Evolutionary conservation across 2,329 filamentous ascomycete species (phyloP).

Genomic region (Cladophialophora chaetospira): DNA sequence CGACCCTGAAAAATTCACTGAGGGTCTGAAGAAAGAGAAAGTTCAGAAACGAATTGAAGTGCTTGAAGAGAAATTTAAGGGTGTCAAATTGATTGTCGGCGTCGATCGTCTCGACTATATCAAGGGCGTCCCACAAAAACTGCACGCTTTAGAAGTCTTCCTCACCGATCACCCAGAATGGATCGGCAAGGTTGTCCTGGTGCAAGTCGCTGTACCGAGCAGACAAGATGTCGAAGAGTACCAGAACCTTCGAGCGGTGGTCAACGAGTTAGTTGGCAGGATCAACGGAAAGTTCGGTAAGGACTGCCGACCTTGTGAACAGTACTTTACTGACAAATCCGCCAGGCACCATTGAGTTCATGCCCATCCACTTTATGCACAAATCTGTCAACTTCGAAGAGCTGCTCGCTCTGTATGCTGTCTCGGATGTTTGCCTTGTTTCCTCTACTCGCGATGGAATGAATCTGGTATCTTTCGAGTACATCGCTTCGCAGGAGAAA

Average conservation of each 20-base stretch:
- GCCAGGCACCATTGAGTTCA: slow-evolving; percentile 86
- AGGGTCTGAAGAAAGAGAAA: slow-evolving; percentile 80
- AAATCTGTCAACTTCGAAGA: slow-evolving; percentile 95
- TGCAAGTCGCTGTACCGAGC: slow-evolving; percentile 93
- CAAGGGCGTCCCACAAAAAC: slow-evolving; percentile 96
- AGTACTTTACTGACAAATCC: slow-evolving; percentile 21
- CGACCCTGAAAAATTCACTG: slow-evolving; percentile 92
- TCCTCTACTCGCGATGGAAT: slow-evolving; percentile 97
- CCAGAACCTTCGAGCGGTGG: slow-evolving; percentile 89
- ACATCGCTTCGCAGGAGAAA: slow-evolving; percentile 89
- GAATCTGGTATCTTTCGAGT: slow-evolving; percentile 98
- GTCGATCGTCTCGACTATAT: slow-evolving; percentile 98
- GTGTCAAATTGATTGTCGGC: slow-evolving; percentile 93
- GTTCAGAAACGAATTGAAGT: slow-evolving; percentile 85
- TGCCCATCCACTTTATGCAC: slow-evolving; percentile 98
- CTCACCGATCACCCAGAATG: slow-evolving; percentile 95
- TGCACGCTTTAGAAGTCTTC: slow-evolving; percentile 95
- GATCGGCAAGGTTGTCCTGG: slow-evolving; percentile 95
- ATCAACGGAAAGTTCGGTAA: slow-evolving; percentile 92
- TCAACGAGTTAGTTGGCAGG: slow-evolving; percentile 93
- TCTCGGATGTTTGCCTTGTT: slow-evolving; percentile 88
- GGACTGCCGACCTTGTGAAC: slow-evolving; percentile 28
- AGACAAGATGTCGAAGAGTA: slow-evolving; percentile 97
- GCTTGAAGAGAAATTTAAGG: slow-evolving; percentile 87
- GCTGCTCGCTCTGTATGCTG: slow-evolving; percentile 87